Evolutionary conservation across 108 stramenopile species (phyloP), one percentile per base, ranked within the genome.

Genomic region (Stephanodiscus minutulus): DNA sequence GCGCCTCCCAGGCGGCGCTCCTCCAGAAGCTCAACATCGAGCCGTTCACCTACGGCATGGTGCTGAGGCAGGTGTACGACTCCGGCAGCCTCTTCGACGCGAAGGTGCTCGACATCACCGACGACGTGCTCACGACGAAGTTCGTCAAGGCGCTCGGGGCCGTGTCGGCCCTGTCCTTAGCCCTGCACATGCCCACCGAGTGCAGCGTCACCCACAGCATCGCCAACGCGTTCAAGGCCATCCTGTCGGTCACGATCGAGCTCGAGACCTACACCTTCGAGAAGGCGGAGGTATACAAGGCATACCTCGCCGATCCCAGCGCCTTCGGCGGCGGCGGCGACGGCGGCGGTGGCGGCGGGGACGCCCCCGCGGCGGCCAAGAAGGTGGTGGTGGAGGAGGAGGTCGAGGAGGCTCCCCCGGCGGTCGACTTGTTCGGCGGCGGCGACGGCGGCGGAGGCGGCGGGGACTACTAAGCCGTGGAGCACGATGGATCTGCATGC

Each of bases 11-110:
- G 78, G 94, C 94, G 44, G 94, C 96, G 48, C 87, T 99, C 39
- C 85, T 99, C 50, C 94, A 97, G 74, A 98, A 97, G 89, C 92
- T 99, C 57, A 72, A 75, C 72, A 99, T 99, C 84, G 89, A 90
- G 64, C 98, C 98, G 48, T 99, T 99, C 87, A 96, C 97, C 25
- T 99, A 99, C 85, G 97, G 98, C 82, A 68, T 99, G 39, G 75
- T 88, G 24, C 89, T 98, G 73, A 81, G 86, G 68, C 64, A 70
- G 43, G 95, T 99, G 52, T 99, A 98, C 83, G 97, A 98, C 84
- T 87, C 89, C 70, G 98, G 98, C 33, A 89, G 91, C 59, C 86
- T 99, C 64, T 99, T 98, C 77, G 94, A 96, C 76, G 97, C 96
- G 66, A 96, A 97, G 79, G 94, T 97, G 22, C 77, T 98, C 53